phyloP scores from a whole-genome alignment of 192 early-diverging fungal genomes.

The Entophlyctis helioformis region DNA sequence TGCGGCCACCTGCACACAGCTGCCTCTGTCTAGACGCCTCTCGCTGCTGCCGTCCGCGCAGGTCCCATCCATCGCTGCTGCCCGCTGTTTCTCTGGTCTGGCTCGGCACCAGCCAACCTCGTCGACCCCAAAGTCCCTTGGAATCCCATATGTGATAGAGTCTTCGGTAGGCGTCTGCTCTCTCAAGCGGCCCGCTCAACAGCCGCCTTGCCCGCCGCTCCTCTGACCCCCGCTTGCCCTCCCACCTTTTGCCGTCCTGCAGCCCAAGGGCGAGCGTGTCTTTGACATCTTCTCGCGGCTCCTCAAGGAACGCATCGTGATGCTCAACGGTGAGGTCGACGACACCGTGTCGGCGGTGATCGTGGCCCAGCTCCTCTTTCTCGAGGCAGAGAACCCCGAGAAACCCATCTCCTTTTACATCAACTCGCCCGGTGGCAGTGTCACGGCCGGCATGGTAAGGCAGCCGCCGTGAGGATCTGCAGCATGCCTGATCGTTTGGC shows the following conservation, averaged over 20 bases:
- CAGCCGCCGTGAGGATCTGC: too few species aligned
- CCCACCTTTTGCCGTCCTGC: background rate
- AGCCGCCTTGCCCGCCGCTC: background rate
- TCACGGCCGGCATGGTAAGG: slow-evolving; percentile 76
- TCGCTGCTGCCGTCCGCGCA: too few species aligned
- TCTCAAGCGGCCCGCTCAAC: background rate
- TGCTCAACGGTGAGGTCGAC: slow-evolving; percentile 85
- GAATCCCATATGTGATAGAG: slow-evolving; percentile 42
- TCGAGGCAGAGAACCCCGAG: slow-evolving; percentile 87
- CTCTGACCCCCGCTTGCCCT: background rate
- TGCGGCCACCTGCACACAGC: too few species aligned
- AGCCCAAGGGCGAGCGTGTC: slow-evolving; percentile 72
- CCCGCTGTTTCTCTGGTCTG: too few species aligned
- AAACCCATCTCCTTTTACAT: slow-evolving; percentile 94
- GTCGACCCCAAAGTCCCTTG: slow-evolving; percentile 6
- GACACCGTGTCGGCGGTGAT: slow-evolving; percentile 75
- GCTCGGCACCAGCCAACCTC: too few species aligned
- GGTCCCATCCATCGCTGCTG: too few species aligned
- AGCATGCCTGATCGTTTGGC: too few species aligned
- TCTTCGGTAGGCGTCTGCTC: slow-evolving; percentile 13
- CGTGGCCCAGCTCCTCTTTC: slow-evolving; percentile 89
- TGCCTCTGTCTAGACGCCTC: too few species aligned
- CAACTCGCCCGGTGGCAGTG: slow-evolving; percentile 93
- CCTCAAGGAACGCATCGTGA: slow-evolving; percentile 91
- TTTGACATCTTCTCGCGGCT: slow-evolving; percentile 97